Base-by-base conservation (phyloP, 768 basidiomycete genomes). In the Tulasnella sp. region DNA sequence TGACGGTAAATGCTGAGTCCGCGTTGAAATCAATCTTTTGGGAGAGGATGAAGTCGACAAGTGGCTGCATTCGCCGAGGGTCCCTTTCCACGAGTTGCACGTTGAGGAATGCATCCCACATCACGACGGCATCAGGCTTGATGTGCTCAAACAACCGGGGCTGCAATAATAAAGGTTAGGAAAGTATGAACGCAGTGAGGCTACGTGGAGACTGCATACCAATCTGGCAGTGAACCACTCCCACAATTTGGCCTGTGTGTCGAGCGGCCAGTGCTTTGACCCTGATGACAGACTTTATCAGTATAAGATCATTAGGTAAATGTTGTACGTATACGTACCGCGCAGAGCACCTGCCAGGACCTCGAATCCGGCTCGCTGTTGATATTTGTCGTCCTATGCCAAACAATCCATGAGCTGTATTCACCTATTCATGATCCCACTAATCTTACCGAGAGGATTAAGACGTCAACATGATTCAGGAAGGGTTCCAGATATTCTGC, bases 1-100 rank as follows among this genome's bases (percentile, higher is more conserved):
- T 91, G 87, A 94, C 94, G 80, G 91, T 89, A 83, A 98, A 98
- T 2, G 94, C 93, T 39, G 94, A 97, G 80, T 93, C 93, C 70
- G 91, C 89, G 46, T 89, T 88, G 83, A 96, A 94, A 80, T 98
- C 95, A 5, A 95, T 85, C 1, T 92, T 91, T 3, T 95, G 86
- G 26, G 88, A 86, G 42, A 92, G 82, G 77, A 95, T 89, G 90
- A 93, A 96, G 79, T 93, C 88, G 26, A 95, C 86, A 51, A 98
- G 82, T 15, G 89, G 88, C 78, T 89, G 85, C 80, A 89, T 90
- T 29, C 95, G 89, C 32, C 95, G 91, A 55, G 93, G 94, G 85
- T 98, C 95, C 35, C 92, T 88, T 77, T 91, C 88, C 78, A 86
- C 86, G 37, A 96, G 83, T 80, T 86, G 85, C 79, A 91, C 90